Evolutionary conservation across 345 rosid genomes (phyloP), one percentile per base, ranked within the genome.

Genomic region (Ceriops decandra): DNA sequence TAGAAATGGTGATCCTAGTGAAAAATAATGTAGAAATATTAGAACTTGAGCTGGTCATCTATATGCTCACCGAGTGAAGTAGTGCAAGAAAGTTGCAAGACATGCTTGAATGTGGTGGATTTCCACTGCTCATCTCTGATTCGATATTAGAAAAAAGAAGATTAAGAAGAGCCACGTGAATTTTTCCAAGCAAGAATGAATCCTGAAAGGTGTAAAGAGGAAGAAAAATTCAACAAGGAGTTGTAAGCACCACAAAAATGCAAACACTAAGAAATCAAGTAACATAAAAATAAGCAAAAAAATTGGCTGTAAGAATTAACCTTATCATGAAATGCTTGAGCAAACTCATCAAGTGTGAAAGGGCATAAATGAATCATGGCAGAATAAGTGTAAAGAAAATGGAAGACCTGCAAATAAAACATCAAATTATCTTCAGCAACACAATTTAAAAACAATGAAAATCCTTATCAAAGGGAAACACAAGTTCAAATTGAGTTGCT

Each of bases 31-130:
- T 15, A 21, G 20, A 2, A 52, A 21, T 22, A 24, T n/a, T 42
- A 15, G n/a, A 56, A 9, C 28, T 51, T 58, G 53, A 63, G n/a
- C 19, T 21, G 59, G n/a, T 57, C 52, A 46, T 9, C 57, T 30
- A 59, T 74, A 26, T 30, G 80, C 96, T 86, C 78, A 95, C 99
- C 83, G 96, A 88, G 76, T 88, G 98, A 66, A 90, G 85, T 64
- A 95, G 80, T 46, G 92, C 99, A 77, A 95, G 88, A 78, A 95
- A 90, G 80, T 87, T 87, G 93, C 99, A 95, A 65, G 98, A 90
- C 57, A 88, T 71, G 73, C 80, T 85, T 67, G 77, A 78, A 76
- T 81, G 83, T 60, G 85, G 84, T 47, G 81, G 70, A 76, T 71
- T 57, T 59, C 85, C 86, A 74, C 78, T 73, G 63, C 81, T 75